Conservation (phyloP, 495 filamentous ascomycete species). For the Penicillium paxilli region DNA sequence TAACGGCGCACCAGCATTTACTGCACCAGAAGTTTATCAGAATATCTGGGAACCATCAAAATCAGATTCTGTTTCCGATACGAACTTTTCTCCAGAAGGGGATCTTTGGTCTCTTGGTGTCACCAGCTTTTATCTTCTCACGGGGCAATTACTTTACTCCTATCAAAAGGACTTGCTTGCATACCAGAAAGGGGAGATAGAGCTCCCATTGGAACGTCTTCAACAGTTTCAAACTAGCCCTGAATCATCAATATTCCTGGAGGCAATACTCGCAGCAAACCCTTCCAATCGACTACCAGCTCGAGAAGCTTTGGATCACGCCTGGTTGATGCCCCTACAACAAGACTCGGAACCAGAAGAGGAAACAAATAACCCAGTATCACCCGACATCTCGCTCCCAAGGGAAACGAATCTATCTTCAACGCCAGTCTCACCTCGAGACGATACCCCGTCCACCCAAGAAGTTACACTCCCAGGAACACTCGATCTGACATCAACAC, state of each 20-base stretch:
- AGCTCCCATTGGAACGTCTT: not conserved
- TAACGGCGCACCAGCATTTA: constrained; percentile 33
- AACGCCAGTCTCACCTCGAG: not conserved
- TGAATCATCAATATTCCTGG: constrained; percentile 3
- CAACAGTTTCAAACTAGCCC: not conserved
- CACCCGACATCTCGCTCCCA: not conserved
- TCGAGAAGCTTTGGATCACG: constrained; percentile 5
- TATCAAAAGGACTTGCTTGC: not conserved
- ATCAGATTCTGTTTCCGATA: not conserved
- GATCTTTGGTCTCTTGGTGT: constrained; percentile 15
- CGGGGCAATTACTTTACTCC: constrained; percentile 3
- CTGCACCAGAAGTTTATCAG: constrained; percentile 38
- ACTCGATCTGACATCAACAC: not conserved
- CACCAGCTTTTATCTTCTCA: constrained; percentile 8
- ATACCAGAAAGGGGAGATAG: constrained; percentile 5
- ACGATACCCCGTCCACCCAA: no score
- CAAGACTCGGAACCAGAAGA: constrained; percentile 5
- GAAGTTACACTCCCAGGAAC: constrained; percentile 5
- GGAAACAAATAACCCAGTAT: not conserved
- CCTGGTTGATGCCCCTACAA: constrained; percentile 5
- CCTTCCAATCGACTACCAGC: constrained; percentile 1
- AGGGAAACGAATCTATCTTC: not conserved
- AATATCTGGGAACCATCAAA: not conserved
- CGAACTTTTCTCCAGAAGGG: not conserved
- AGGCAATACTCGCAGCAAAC: not conserved